A percentile compares a stretch with the other conserved stretches of the same genome.
These are phyloP conservation scores for Casuarina equisetifolia DNA, from an alignment of 306 rosid genomes.

Conservation along the genomic window DNA sequence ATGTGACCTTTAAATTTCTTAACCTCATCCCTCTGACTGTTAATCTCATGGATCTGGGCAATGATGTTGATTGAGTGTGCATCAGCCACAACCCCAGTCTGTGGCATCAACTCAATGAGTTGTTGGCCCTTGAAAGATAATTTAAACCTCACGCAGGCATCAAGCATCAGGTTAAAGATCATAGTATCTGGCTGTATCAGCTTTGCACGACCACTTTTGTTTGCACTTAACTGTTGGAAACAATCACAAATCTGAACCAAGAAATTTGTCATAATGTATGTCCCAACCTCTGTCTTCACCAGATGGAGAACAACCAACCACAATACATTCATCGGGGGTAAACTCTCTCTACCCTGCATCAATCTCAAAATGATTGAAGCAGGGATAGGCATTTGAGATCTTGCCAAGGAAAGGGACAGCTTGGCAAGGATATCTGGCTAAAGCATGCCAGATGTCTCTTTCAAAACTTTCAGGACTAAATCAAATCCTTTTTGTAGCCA, in stretches of 20 bases:
- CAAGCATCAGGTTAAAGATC: constrained; percentile 78
- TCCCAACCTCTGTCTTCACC: constrained; percentile 72
- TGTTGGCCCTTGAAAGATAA: constrained; percentile 59
- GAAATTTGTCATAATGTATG: constrained; percentile 60
- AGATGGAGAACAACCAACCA: constrained; percentile 59
- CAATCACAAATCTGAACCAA: constrained; percentile 56
- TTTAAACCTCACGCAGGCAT: constrained; percentile 75
- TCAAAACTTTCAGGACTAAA: constrained; percentile 49
- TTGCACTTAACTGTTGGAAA: constrained; percentile 37
- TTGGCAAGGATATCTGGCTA: constrained; percentile 52
- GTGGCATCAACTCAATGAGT: constrained; percentile 61
- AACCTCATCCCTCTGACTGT: constrained; percentile 74
- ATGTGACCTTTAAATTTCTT: constrained; percentile 53
- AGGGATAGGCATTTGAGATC: constrained; percentile 61
- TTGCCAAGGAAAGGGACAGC: constrained; percentile 64
- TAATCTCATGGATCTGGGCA: constrained; percentile 69
- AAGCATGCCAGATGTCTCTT: constrained; percentile 53
- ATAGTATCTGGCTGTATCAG: constrained; percentile 48
- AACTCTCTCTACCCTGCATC: constrained; percentile 45
- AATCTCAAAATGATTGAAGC: constrained; percentile 52
- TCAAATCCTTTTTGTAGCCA: constrained; percentile 62
- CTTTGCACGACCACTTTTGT: constrained; percentile 34
- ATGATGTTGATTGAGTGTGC: constrained; percentile 62
- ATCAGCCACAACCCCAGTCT: constrained; percentile 57
- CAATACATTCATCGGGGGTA: constrained; percentile 56